These are phyloP conservation scores for Periconia sp. DNA, from an alignment of 2,329 filamentous ascomycete genomes.

Conservation along the genomic window DNA sequence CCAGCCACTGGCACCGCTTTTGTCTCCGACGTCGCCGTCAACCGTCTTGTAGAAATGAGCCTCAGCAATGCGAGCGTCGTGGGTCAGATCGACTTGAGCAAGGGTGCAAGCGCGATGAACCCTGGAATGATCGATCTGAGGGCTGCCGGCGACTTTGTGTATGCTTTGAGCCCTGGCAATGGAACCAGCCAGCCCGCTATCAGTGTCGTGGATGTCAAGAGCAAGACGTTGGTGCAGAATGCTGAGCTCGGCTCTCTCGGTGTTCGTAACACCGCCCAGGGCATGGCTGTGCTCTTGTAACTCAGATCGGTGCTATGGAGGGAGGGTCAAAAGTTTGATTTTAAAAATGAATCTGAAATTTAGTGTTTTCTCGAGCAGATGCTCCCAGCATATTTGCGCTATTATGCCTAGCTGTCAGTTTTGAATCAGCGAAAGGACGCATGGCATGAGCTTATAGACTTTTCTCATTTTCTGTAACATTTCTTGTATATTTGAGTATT, in stretches of 20 bases:
- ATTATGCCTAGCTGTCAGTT: background rate
- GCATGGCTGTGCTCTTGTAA: slow-evolving; percentile 31
- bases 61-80: slow-evolving; percentile 52
- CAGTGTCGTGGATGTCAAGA: slow-evolving; percentile 42
- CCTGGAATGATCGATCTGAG: slow-evolving; percentile 59
- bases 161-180: slow-evolving; percentile 59
- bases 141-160: slow-evolving; percentile 58
- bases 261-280: slow-evolving; percentile 35
- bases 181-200: slow-evolving; percentile 42
- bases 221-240: slow-evolving; percentile 41
- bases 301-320: too few species aligned
- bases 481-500: too few species aligned
- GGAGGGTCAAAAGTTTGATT: too few species aligned
- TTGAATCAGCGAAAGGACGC: background rate
- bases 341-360: background rate
- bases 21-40: slow-evolving; percentile 58
- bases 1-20: slow-evolving; percentile 54
- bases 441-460: background rate
- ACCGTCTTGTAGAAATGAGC: slow-evolving; percentile 61
- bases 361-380: background rate
- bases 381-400: background rate
- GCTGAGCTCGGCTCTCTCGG: slow-evolving; percentile 30
- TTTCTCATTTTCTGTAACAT: background rate
- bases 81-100: slow-evolving; percentile 33
- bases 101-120: slow-evolving; percentile 44